These are phyloP conservation scores for Lagenaria siceraria DNA, from an alignment of 306 rosid species.

Conservation along the genomic window DNA sequence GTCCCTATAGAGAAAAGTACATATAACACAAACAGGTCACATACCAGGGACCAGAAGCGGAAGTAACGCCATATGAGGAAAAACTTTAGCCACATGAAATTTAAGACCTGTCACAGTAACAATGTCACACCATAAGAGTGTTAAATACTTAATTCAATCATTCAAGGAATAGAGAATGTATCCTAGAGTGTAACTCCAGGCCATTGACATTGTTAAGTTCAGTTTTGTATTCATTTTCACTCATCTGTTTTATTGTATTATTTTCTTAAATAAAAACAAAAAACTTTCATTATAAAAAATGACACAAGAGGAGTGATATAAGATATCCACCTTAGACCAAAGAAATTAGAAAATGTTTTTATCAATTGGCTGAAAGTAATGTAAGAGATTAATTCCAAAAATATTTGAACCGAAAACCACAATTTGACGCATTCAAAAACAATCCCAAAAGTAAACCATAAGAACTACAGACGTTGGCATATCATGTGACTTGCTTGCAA, in stretches of 20 bases:
- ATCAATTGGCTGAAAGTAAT: not conserved
- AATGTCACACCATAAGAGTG: not conserved
- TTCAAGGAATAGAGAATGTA: not conserved
- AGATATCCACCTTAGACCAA: not conserved
- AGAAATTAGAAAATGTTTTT: not conserved
- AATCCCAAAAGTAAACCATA: not conserved
- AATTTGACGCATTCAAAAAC: not conserved
- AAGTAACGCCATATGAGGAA: constrained; percentile 86
- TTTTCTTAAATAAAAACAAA: not conserved
- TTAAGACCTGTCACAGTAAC: constrained; percentile 56
- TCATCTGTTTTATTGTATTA: not conserved
- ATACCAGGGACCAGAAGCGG: constrained; percentile 89
- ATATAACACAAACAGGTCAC: constrained; percentile 9
- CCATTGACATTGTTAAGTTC: not conserved
- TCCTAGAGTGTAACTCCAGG: not conserved
- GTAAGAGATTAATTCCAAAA: not conserved
- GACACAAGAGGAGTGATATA: not conserved
- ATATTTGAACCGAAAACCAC: not conserved
- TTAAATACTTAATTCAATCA: not conserved
- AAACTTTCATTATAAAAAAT: not conserved
- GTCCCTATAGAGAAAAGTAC: not conserved
- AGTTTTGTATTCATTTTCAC: not conserved
- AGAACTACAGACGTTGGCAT: not conserved
- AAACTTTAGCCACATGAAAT: constrained; percentile 94
- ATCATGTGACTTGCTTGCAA: not conserved